A percentile compares a stretch with the other conserved stretches of the same genome.
These are phyloP conservation scores for Papiliotrema laurentii DNA, from an alignment of 1,284 basidiomycete species.

Conservation along the genomic window DNA sequence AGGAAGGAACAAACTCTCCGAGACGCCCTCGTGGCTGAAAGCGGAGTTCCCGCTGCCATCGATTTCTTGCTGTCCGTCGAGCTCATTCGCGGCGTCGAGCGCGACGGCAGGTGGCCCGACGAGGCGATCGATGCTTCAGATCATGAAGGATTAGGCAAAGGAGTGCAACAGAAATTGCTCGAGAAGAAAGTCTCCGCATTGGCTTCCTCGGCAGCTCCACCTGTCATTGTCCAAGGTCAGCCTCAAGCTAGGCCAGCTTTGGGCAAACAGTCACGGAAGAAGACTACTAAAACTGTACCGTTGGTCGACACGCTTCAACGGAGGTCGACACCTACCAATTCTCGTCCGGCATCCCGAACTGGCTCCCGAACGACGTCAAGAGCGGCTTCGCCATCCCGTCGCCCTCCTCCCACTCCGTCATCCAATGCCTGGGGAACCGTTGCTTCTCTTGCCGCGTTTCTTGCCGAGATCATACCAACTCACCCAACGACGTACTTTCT, in stretches of 20 bases:
- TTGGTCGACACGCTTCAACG: conserved; percentile 40
- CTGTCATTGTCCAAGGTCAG: no score
- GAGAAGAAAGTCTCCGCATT: background rate
- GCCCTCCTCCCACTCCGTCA: conserved; percentile 9
- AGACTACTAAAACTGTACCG: conserved; percentile 22
- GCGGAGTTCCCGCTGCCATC: conserved; percentile 26
- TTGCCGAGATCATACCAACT: conserved; percentile 28
- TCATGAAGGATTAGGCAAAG: conserved; percentile 1
- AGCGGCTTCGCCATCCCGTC: background rate
- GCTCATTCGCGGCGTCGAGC: conserved; percentile 29
- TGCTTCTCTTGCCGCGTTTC: conserved; percentile 32
- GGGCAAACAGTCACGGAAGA: background rate
- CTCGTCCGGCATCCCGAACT: conserved; percentile 10
- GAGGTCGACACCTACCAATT: conserved; percentile 12
- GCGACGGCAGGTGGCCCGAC: conserved; percentile 31
- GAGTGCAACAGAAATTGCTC: background rate
- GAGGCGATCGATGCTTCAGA: conserved; percentile 5
- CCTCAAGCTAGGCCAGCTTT: no score
- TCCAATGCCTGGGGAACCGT: conserved; percentile 36
- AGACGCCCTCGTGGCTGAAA: conserved; percentile 20
- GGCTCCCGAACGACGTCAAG: conserved; percentile 10
- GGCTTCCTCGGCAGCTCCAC: background rate
- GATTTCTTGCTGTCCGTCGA: conserved; percentile 41
- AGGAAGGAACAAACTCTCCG: conserved; percentile 9
- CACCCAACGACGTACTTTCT: conserved; percentile 25